phyloP scores from a whole-genome alignment of 2,329 filamentous ascomycete genomes.

The Juglanconis oblonga region DNA sequence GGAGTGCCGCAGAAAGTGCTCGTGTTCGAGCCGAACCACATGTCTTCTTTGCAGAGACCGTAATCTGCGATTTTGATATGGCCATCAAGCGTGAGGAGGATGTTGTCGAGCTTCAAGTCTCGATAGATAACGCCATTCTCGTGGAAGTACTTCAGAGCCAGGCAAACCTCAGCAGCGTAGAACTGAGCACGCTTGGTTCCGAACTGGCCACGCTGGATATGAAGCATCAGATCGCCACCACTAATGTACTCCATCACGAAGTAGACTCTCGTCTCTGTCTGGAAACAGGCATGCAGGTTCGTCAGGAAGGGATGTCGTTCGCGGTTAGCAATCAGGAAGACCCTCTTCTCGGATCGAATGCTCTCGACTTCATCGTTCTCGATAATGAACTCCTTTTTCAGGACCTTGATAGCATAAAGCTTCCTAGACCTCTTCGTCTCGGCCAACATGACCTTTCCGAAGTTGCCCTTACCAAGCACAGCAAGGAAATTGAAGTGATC shows the following conservation, averaged over 20 bases:
- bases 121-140: slow-evolving; percentile 99
- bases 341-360: slow-evolving; percentile 94
- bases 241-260: slow-evolving; percentile 99
- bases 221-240: slow-evolving; percentile 97
- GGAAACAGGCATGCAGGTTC: slow-evolving; percentile 95
- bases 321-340: slow-evolving; percentile 95
- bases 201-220: slow-evolving; percentile 96
- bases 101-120: slow-evolving; percentile 91
- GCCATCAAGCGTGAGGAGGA: slow-evolving; percentile 88
- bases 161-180: slow-evolving; percentile 94
- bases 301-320: slow-evolving; percentile 95
- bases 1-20: slow-evolving; percentile 99
- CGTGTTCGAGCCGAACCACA: slow-evolving; percentile 98
- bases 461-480: slow-evolving; percentile 97
- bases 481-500: slow-evolving; percentile 99
- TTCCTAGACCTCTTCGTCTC: slow-evolving; percentile 92
- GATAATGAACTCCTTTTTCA: slow-evolving; percentile 99
- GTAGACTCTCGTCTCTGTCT: slow-evolving; percentile 96
- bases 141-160: slow-evolving; percentile 98
- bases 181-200: slow-evolving; percentile 97
- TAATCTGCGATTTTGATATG: slow-evolving; percentile 99
- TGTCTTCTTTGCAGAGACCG: slow-evolving; percentile 98
- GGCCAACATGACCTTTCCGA: slow-evolving; percentile 98
- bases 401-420: slow-evolving; percentile 95
- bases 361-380: slow-evolving; percentile 99